These are phyloP conservation scores for Rhododendron kiyosumense DNA, from an alignment of 148 eudicot genomes.

Conservation along the genomic window DNA sequence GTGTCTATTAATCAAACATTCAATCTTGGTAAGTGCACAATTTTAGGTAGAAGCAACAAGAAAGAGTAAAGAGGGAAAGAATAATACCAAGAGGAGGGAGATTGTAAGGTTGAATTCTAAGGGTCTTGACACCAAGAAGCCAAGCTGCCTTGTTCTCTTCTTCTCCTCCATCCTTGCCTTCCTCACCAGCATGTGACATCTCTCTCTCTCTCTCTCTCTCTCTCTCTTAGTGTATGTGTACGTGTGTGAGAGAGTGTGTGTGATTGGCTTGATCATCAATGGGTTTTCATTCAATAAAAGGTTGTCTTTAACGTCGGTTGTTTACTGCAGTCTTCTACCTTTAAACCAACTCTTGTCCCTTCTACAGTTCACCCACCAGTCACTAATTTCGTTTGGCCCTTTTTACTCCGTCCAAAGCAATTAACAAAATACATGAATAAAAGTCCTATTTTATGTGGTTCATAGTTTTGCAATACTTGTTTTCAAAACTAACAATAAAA, in stretches of 20 bases:
- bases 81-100: conserved; percentile 80
- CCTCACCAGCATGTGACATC: conserved; percentile 38
- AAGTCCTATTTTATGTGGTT: no score
- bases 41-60: not conserved
- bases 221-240: no score
- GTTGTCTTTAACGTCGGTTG: not conserved
- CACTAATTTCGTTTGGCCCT: not conserved
- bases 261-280: not conserved
- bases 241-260: not conserved
- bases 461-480: no score
- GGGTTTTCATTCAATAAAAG: not conserved
- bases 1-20: not conserved
- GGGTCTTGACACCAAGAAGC: conserved; percentile 68
- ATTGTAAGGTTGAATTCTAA: conserved; percentile 82
- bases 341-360: not conserved
- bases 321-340: no score
- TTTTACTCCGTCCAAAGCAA: not conserved
- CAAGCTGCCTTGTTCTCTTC: conserved; percentile 98
- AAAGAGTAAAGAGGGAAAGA: not conserved
- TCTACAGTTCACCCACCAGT: not conserved
- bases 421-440: not conserved
- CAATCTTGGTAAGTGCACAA: not conserved
- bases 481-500: no score
- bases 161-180: conserved; percentile 20
- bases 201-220: conserved; percentile 11